Evolutionary conservation across 148 eudicot genomes (phyloP).

Genomic region (Rhododendron williamsianum): DNA sequence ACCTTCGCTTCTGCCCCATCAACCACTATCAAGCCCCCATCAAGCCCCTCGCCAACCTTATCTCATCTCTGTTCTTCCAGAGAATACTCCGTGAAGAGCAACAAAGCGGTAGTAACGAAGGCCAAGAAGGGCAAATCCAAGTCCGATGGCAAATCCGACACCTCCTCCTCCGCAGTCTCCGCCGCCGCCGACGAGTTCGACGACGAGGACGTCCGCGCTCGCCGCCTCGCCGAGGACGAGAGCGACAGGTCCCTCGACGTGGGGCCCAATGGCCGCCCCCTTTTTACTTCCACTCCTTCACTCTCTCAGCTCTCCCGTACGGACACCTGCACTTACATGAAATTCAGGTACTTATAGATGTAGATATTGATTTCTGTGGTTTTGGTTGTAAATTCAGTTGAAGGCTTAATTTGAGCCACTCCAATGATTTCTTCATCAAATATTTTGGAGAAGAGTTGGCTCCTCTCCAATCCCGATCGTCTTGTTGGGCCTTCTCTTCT

Average conservation of each 20-base stretch:
- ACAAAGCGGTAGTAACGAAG: slow-evolving; percentile 26
- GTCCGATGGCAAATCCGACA: slow-evolving; percentile 19
- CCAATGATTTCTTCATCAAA: background rate
- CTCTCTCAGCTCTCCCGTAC: slow-evolving; percentile 47
- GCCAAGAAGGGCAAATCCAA: slow-evolving; percentile 25
- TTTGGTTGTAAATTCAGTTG: background rate
- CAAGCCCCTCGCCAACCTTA: background rate
- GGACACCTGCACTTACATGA: slow-evolving; percentile 56
- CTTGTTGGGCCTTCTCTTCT: background rate
- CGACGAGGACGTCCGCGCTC: slow-evolving; percentile 33
- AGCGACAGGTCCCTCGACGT: slow-evolving; percentile 66
- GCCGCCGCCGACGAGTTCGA: slow-evolving; percentile 30
- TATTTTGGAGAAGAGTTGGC: background rate
- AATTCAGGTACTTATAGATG: slow-evolving; percentile 39
- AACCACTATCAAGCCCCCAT: slow-evolving; percentile 5
- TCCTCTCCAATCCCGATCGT: background rate
- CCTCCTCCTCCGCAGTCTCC: slow-evolving; percentile 20
- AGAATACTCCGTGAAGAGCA: slow-evolving; percentile 33
- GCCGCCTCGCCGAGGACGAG: slow-evolving; percentile 56
- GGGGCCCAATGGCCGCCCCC: slow-evolving; percentile 66
- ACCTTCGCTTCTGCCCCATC: slow-evolving; percentile 25
- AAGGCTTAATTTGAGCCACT: background rate
- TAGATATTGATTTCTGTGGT: background rate
- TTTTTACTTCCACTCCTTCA: slow-evolving; percentile 47
- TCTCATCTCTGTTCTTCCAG: slow-evolving; percentile 20